A percentile compares a stretch with the other conserved stretches of the same genome.
Conservation (phyloP, 176 grass and related monocot species). For the barley (Hordeum vulgare) region DNA sequence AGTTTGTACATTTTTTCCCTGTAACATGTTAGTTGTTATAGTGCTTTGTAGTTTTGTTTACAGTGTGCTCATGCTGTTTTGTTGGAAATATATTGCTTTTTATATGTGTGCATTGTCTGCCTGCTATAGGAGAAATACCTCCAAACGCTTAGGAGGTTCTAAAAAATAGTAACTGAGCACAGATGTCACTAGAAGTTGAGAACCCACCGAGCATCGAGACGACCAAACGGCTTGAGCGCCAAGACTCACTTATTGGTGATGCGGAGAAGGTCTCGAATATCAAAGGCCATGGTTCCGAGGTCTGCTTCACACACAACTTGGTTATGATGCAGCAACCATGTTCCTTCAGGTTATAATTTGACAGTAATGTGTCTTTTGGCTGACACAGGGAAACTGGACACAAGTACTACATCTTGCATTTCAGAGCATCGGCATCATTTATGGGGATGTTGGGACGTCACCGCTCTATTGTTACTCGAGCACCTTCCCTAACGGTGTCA, state of each 20-base stretch:
- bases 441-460: conserved; percentile 4
- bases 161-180: background rate
- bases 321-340: background rate
- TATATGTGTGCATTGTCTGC: background rate
- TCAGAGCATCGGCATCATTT: conserved; percentile 11
- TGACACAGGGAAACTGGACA: background rate
- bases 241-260: conserved; percentile 44
- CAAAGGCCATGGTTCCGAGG: conserved; percentile 24
- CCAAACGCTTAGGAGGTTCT: background rate
- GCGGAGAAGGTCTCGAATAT: conserved; percentile 41
- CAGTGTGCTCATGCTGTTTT: background rate
- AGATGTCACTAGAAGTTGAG: conserved; percentile 43
- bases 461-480: background rate
- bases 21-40: background rate
- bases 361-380: background rate
- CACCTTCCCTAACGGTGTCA: conserved; percentile 1
- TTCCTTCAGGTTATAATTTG: background rate
- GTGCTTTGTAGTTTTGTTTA: background rate
- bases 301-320: background rate
- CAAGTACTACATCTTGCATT: background rate
- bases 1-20: background rate
- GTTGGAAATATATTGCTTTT: background rate
- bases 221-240: conserved; percentile 18
- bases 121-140: background rate
- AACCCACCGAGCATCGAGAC: background rate